Base-by-base conservation (phyloP, 2,329 filamentous ascomycete species). In the Calonectria honghensis region DNA sequence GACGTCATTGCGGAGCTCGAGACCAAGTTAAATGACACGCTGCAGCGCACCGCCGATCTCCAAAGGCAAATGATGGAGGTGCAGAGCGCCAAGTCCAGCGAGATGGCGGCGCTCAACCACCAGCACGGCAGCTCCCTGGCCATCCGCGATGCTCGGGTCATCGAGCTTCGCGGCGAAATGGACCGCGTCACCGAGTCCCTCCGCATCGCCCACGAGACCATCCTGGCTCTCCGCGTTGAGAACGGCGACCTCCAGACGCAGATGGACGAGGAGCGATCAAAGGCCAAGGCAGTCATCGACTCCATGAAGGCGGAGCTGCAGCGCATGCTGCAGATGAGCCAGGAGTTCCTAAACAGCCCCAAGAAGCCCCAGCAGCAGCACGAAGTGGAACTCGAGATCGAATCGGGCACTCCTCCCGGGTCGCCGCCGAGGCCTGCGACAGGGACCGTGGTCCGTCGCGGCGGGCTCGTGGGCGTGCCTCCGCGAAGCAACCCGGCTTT, bases 281-380 rank as follows among this genome's bases (percentile, higher is more conserved):
- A 84, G 20, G 88, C 89, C 3, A 85, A 84, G 79, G 82, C 81
- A 6, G 87, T 88, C 0, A 85, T 92, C 2, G 86, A 89, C 13
- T 82, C 84, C 7, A 88, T 92, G 86, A 87, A 87, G 82, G 86
- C 82, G 1, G 89, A 92, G 83, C 82, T 92, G 39, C 87, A 87
- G 77, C 79, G 87, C 6, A 88, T 89, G 0, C 77, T 90, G 57
- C 80, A 84, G 61, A 87, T 88, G 84, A 88, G 89, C 73, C 82
- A 86, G 67, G 86, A 86, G 24, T 86, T 89, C 66, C 76, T 90
- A 63, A 81, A 80, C 50, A 81, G 81, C 51, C 83, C 82, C 13
- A 79, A 76, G 76, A 81, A 77, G 74, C 50, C 70, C 45, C 67
- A 66, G 18, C n/a, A 29, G 20, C 54, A 64, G 7, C 10, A 3